Evolutionary conservation across 176 grass and related monocot species (phyloP), one percentile per base, ranked within the genome.

Genomic region (Eragrostis nindensis): DNA sequence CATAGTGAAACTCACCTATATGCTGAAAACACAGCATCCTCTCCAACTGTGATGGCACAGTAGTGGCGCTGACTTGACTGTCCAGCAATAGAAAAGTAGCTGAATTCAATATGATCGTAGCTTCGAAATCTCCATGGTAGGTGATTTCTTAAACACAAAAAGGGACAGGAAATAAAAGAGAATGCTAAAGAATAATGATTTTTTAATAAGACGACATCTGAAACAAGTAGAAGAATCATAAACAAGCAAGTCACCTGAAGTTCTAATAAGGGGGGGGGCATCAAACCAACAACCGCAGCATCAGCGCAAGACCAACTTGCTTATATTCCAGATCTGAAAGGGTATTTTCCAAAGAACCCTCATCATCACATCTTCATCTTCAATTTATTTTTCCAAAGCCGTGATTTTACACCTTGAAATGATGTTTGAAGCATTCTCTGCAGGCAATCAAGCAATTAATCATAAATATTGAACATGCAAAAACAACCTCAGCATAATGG

Each of bases 1-100:
- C 12, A 7, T 59, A 73, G 48, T 50, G 13, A 6, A 78, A 60
- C 83, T 92, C 74, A 93, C 95, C 95, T 89, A 89, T 98, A 98
- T 62, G 95, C 92, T 70, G 95, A 98, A 77, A 98, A 89, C 59
- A 94, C 95, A 64, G 92, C 85, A 78, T 98, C 90, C 56, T 98
- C 86, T 89, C 95, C 92, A 85, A 94, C 83, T 55, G 92, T 89
- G 44, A 98, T 89, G 54, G 92, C 88, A 98, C 95, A 80, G 55
- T 98, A 94, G 86, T 91, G 87, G 25, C 86, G 74, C 73, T 93
- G 90, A 91, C 84, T 95, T 63, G 95, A 98, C 95, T 94, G 95
- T 70, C 84, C 89, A 92, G 73, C 82, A 98, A 98, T 87, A 94
- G 83, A 94, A 92, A 87, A 83, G 86, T 75, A 97, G 85, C 89